A percentile compares a stretch with the other conserved stretches of the same genome.
phyloP scores from a whole-genome alignment of 768 basidiomycete genomes.

The Holtermanniella nyarrowii region DNA sequence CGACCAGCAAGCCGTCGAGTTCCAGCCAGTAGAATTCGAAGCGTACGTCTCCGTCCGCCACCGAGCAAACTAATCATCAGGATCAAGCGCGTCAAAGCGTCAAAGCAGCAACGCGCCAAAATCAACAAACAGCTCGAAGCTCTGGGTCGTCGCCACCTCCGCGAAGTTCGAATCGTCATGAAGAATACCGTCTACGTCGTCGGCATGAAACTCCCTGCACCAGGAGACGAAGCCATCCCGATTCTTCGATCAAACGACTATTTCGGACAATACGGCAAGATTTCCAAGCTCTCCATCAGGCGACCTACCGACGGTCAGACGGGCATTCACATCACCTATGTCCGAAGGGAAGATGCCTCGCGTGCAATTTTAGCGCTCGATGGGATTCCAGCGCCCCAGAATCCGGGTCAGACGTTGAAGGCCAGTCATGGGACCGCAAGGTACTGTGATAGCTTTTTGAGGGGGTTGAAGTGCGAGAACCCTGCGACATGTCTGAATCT shows the following conservation, averaged over 20 bases:
- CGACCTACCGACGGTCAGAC: conserved; percentile 51
- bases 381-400: conserved; percentile 79
- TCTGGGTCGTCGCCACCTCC: conserved; percentile 70
- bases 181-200: conserved; percentile 93
- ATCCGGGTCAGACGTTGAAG: conserved; percentile 76
- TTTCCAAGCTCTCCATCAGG: conserved; percentile 83
- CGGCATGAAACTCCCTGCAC: conserved; percentile 84
- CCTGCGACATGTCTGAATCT: conserved; percentile 76
- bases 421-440: conserved; percentile 94
- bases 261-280: conserved; percentile 98
- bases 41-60: conserved; percentile 55
- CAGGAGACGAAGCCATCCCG: conserved; percentile 92
- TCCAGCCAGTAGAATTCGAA: conserved; percentile 87
- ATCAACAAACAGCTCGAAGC: conserved; percentile 90
- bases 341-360: conserved; percentile 86
- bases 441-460: conserved; percentile 92
- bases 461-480: conserved; percentile 70
- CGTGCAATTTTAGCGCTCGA: conserved; percentile 88
- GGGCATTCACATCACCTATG: conserved; percentile 94
- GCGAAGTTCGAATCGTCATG: conserved; percentile 92
- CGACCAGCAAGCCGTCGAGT: conserved; percentile 83
- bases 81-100: conserved; percentile 85
- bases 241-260: conserved; percentile 90
- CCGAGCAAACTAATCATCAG: conserved; percentile 44
- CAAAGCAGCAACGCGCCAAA: conserved; percentile 88